These are phyloP conservation scores for Dryas alaskensis DNA, from an alignment of 306 rosid genomes.

Conservation along the genomic window DNA sequence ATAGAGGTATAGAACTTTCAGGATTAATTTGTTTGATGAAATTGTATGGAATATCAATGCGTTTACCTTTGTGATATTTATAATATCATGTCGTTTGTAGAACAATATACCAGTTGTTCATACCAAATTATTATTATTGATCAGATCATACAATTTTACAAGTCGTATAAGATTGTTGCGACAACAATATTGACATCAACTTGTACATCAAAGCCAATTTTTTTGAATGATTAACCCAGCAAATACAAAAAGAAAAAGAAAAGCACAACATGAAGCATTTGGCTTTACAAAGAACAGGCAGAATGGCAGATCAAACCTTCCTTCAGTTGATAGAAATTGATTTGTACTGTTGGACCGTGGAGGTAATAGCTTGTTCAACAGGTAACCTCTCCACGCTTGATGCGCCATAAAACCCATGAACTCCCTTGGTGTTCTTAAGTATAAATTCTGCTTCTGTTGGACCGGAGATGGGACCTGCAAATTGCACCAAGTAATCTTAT, in stretches of 20 bases:
- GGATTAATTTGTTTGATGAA: no score
- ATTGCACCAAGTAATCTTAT: slow-evolving; percentile 16
- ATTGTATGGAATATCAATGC: no score
- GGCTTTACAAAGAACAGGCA: slow-evolving; percentile 25
- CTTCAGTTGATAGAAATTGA: slow-evolving; percentile 57
- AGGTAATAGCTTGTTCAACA: slow-evolving; percentile 86
- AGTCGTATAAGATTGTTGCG: neutral
- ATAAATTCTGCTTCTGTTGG: slow-evolving; percentile 81
- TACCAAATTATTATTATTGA: neutral
- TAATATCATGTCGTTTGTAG: neutral
- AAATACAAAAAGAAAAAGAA: slow-evolving; percentile 7
- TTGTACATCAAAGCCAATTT: neutral
- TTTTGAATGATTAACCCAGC: slow-evolving; percentile 6
- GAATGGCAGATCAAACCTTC: slow-evolving; percentile 4
- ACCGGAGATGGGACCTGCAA: slow-evolving; percentile 86
- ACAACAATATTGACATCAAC: neutral
- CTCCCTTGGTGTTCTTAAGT: slow-evolving; percentile 75
- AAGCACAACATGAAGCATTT: slow-evolving; percentile 20
- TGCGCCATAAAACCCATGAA: slow-evolving; percentile 94
- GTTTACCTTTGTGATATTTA: no score
- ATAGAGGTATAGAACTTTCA: neutral
- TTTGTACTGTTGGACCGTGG: slow-evolving; percentile 69
- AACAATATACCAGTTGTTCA: neutral
- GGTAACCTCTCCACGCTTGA: slow-evolving; percentile 96
- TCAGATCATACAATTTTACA: neutral